Evolutionary conservation across 1,139 yeast species (phyloP).

Genomic region (Diutina mesorugosa): DNA sequence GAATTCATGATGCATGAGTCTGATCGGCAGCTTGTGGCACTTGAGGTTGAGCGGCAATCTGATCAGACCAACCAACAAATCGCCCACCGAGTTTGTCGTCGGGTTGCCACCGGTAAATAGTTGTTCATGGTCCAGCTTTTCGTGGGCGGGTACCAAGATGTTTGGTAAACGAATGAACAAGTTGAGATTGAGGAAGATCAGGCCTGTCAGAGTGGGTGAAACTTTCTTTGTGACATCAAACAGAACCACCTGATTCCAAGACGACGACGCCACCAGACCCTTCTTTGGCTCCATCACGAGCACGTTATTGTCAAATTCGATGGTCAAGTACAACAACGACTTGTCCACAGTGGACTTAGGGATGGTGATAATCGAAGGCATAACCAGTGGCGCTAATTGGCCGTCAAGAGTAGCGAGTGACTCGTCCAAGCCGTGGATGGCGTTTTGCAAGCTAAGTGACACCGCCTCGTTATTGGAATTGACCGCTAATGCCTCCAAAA

Average conservation of each 20-base stretch:
- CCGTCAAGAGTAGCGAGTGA: slow-evolving; percentile 16
- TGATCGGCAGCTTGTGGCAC: slow-evolving; percentile 22
- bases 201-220: slow-evolving; percentile 14
- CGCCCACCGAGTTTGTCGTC: slow-evolving; percentile 15
- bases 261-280: slow-evolving; percentile 43
- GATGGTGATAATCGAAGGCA: slow-evolving; percentile 58
- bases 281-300: slow-evolving; percentile 70
- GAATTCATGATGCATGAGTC: slow-evolving; percentile 34
- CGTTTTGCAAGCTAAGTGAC: slow-evolving; percentile 17
- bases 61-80: slow-evolving; percentile 29
- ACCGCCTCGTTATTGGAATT: slow-evolving; percentile 29
- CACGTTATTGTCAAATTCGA: slow-evolving; percentile 74
- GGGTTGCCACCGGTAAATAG: slow-evolving; percentile 13
- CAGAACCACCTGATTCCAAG: slow-evolving; percentile 79
- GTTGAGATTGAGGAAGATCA: slow-evolving; percentile 48
- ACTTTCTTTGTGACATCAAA: slow-evolving; percentile 72
- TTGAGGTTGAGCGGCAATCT: slow-evolving; percentile 30
- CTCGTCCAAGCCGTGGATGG: slow-evolving; percentile 6
- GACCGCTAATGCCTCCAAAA: slow-evolving; percentile 37
- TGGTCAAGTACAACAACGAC: slow-evolving; percentile 52
- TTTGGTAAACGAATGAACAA: slow-evolving; percentile 69
- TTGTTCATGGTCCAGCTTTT: slow-evolving; percentile 18
- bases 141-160: slow-evolving; percentile 37
- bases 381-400: slow-evolving; percentile 26
- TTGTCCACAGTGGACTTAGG: slow-evolving; percentile 36